Evolutionary conservation across 1,284 basidiomycete species (phyloP).

Genomic region (Tilletiopsis washingtonensis): DNA sequence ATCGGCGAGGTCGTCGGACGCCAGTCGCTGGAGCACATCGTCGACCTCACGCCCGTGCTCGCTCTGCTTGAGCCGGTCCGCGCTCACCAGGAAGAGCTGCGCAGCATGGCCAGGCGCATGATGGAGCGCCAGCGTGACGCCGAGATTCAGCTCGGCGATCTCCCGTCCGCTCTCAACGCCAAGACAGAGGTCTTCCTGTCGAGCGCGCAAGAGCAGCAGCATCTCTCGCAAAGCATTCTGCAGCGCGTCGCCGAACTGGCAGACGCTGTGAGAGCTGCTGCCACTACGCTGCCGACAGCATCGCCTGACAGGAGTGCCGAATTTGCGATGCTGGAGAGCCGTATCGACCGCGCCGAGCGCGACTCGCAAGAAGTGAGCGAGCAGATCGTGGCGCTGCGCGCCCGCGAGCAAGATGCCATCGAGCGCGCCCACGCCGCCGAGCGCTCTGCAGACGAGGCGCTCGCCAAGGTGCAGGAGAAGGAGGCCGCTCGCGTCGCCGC

Average conservation of each 20-base stretch:
- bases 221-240: conserved; percentile 5
- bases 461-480: conserved; percentile 5
- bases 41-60: conserved; percentile 30
- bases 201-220: conserved; percentile 7
- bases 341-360: conserved; percentile 12
- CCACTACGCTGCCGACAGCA: conserved; percentile 4
- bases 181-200: conserved; percentile 36
- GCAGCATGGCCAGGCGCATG: conserved; percentile 15
- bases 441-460: conserved; percentile 2
- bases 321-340: conserved; percentile 1
- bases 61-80: conserved; percentile 36
- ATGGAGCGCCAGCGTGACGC: conserved; percentile 29
- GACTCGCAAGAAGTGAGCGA: conserved; percentile 14
- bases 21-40: conserved; percentile 30
- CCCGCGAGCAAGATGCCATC: conserved; percentile 2
- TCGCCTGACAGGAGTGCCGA: conserved; percentile 7
- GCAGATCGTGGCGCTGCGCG: conserved; percentile 8
- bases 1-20: conserved; percentile 23
- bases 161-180: conserved; percentile 32
- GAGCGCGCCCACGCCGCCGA: conserved; percentile 6
- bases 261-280: conserved; percentile 1
- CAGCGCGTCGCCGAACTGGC: conserved; percentile 4
- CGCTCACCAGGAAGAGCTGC: conserved; percentile 25
- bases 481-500: conserved; percentile 5
- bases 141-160: conserved; percentile 19